Percentiles rank a stretch among this genome's conserved stretches.
phyloP scores from a whole-genome alignment of 768 basidiomycete genomes.

The Dendrothele bispora region DNA sequence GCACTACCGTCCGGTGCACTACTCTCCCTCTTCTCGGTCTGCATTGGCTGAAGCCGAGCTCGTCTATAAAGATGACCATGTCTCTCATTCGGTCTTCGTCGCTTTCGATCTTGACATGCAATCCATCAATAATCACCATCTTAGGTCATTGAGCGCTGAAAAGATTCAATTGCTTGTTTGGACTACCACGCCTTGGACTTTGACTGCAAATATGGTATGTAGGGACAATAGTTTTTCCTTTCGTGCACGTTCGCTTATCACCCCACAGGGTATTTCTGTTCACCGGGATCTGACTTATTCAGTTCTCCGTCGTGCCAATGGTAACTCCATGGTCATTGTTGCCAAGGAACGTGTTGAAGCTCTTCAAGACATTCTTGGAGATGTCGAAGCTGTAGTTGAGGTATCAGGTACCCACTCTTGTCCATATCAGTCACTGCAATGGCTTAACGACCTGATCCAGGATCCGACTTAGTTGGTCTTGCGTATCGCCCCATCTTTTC shows the following conservation, averaged over 20 bases:
- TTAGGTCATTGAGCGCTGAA: neutral
- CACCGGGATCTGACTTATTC: slow-evolving; percentile 71
- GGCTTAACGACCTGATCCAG: slow-evolving; percentile 20
- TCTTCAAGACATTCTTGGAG: slow-evolving; percentile 34
- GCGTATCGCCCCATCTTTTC: slow-evolving; percentile 66
- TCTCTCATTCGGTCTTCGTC: slow-evolving; percentile 87
- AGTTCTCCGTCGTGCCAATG: slow-evolving; percentile 35
- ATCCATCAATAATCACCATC: slow-evolving; percentile 14
- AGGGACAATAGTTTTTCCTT: neutral
- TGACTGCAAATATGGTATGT: slow-evolving; percentile 91
- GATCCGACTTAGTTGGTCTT: slow-evolving; percentile 58
- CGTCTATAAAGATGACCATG: slow-evolving; percentile 84
- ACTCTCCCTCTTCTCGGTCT: slow-evolving; percentile 92
- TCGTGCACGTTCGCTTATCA: slow-evolving; percentile 7
- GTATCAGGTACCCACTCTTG: slow-evolving; percentile 32
- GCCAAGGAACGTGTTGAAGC: slow-evolving; percentile 51
- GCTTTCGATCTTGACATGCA: slow-evolving; percentile 60
- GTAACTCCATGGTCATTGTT: slow-evolving; percentile 39
- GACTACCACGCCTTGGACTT: slow-evolving; percentile 98
- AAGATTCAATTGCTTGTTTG: slow-evolving; percentile 71
- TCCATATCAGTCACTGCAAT: neutral
- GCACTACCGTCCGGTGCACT: slow-evolving; percentile 88
- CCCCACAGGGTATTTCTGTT: slow-evolving; percentile 80
- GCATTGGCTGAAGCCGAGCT: slow-evolving; percentile 96
- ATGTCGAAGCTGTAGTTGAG: slow-evolving; percentile 33